Percentiles rank a stretch among this genome's conserved stretches.
Evolutionary conservation across 805 yeast species (phyloP).

Genomic region (Teunomyces funiuensis): DNA sequence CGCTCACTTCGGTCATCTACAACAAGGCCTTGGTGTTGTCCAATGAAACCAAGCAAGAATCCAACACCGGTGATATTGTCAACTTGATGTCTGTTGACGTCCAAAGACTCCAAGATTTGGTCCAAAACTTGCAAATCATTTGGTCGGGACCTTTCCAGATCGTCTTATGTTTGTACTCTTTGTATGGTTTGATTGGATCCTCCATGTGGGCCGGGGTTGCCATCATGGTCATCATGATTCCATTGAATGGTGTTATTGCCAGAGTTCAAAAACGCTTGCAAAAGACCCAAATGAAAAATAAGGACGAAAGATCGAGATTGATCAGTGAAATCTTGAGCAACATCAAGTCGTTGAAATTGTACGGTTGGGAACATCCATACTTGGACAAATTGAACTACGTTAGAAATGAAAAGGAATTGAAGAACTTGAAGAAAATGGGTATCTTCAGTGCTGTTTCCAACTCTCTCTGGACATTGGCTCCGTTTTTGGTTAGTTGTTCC

Average conservation of each 20-base stretch:
- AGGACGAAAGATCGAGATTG: conserved; percentile 89
- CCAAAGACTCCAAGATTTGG: conserved; percentile 80
- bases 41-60: conserved; percentile 65
- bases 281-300: conserved; percentile 81
- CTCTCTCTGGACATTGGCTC: conserved; percentile 83
- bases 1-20: conserved; percentile 66
- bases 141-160: conserved; percentile 97
- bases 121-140: conserved; percentile 72
- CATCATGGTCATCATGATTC: conserved; percentile 75
- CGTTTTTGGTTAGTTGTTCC: conserved; percentile 83
- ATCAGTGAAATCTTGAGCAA: conserved; percentile 87
- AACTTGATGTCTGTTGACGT: conserved; percentile 93
- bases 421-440: conserved; percentile 73
- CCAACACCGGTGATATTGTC: conserved; percentile 90
- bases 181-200: conserved; percentile 72
- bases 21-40: conserved; percentile 67
- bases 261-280: conserved; percentile 69
- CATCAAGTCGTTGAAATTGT: conserved; percentile 87
- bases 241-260: conserved; percentile 71
- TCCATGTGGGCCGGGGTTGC: conserved; percentile 97
- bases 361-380: conserved; percentile 94
- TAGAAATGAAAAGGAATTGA: conserved; percentile 84
- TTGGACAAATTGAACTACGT: conserved; percentile 70
- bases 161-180: conserved; percentile 66
- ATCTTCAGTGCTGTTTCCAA: conserved; percentile 64